These are phyloP conservation scores for Beauveria varroae DNA, from an alignment of 2,329 filamentous ascomycete species.

Conservation along the genomic window DNA sequence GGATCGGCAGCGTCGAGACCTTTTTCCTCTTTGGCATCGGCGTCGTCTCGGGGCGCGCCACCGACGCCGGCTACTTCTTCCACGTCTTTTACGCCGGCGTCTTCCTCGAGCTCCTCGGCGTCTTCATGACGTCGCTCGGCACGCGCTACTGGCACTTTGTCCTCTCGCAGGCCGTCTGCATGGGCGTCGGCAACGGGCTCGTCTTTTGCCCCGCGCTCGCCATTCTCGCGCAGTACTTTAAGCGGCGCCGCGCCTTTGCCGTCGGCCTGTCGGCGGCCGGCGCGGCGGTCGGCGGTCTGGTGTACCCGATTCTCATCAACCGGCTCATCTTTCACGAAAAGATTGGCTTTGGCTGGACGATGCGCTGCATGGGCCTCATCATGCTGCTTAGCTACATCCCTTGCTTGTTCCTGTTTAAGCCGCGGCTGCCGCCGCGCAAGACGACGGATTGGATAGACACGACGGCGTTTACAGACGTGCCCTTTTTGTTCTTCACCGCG, in stretches of 20 bases:
- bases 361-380: constrained; percentile 40
- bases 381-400: constrained; percentile 32
- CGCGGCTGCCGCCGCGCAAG: constrained; percentile 32
- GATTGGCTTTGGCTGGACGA: constrained; percentile 49
- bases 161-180: constrained; percentile 40
- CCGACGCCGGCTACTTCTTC: constrained; percentile 37
- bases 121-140: constrained; percentile 36
- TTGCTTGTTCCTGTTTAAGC: constrained; percentile 30
- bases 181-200: constrained; percentile 45
- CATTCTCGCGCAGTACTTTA: constrained; percentile 56
- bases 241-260: constrained; percentile 44
- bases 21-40: constrained; percentile 36
- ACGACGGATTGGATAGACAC: constrained; percentile 35
- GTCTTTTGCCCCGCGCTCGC: constrained; percentile 52
- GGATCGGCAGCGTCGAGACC: constrained; percentile 37
- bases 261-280: constrained; percentile 53
- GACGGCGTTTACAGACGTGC: constrained; percentile 33
- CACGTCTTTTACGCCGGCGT: constrained; percentile 30
- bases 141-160: constrained; percentile 42
- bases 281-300: constrained; percentile 45
- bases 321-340: constrained; percentile 33
- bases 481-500: constrained; percentile 27
- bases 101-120: constrained; percentile 32
- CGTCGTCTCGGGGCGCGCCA: constrained; percentile 32
- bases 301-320: constrained; percentile 43